A percentile compares a stretch with the other conserved stretches of the same genome.
Conservation (phyloP, 495 filamentous ascomycete species). For the Penicillium paradoxum region DNA sequence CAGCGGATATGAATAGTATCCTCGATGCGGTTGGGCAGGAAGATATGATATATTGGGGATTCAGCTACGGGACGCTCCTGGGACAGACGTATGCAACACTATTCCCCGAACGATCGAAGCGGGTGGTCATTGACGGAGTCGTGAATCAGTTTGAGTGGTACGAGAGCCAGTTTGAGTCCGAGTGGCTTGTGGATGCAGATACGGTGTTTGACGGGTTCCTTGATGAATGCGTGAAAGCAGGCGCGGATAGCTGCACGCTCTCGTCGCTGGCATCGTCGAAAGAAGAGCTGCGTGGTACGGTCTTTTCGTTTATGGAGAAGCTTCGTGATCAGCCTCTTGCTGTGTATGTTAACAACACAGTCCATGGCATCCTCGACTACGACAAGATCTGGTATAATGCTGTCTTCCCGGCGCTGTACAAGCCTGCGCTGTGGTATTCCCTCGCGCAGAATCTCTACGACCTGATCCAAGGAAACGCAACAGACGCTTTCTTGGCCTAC, state of each 20-base stretch:
- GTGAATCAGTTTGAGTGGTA: constrained; percentile 31
- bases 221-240: constrained; percentile 40
- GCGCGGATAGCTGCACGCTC: constrained; percentile 18
- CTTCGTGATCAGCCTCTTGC: constrained; percentile 29
- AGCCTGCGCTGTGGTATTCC: constrained; percentile 28
- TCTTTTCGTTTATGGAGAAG: constrained; percentile 20
- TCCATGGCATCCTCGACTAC: constrained; percentile 35
- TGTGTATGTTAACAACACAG: constrained; percentile 38
- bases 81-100: constrained; percentile 15
- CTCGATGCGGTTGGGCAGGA: constrained; percentile 39
- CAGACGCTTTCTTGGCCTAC: constrained; percentile 34
- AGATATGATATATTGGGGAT: constrained; percentile 18
- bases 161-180: constrained; percentile 1
- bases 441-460: constrained; percentile 32
- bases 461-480: constrained; percentile 39
- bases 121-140: constrained; percentile 15
- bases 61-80: constrained; percentile 17
- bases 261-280: constrained; percentile 27
- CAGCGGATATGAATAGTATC: constrained; percentile 48
- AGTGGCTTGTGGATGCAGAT: constrained; percentile 32
- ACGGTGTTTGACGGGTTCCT: constrained; percentile 36
- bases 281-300: constrained; percentile 22
- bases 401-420: constrained; percentile 35
- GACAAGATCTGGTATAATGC: constrained; percentile 29
- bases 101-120: constrained; percentile 12